Percentiles rank a stretch among this genome's conserved stretches.
Conservation (phyloP, 2,329 filamentous ascomycete species). For the Aspergillus brasiliensis region DNA sequence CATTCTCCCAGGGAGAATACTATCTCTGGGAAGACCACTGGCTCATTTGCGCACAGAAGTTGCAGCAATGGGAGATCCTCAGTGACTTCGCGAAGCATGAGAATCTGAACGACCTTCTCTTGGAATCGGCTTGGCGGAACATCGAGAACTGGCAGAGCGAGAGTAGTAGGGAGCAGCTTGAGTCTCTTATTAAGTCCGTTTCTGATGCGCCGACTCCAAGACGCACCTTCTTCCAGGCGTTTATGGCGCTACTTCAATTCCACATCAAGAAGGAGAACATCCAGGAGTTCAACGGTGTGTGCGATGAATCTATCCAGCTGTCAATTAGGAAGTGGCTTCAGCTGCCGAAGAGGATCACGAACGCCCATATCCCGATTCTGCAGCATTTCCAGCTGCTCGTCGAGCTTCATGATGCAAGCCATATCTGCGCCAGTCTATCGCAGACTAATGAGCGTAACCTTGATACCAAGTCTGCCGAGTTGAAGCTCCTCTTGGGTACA, state of each 20-base stretch:
- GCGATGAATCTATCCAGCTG: conserved; percentile 95
- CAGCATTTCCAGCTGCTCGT: conserved; percentile 98
- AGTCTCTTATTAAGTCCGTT: conserved; percentile 92
- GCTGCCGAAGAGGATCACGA: conserved; percentile 87
- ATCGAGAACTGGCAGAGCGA: conserved; percentile 91
- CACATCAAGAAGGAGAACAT: conserved; percentile 82
- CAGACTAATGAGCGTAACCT: conserved; percentile 82
- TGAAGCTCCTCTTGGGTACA: conserved; percentile 88
- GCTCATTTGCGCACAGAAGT: conserved; percentile 94
- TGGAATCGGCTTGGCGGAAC: conserved; percentile 94
- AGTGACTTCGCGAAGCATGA: conserved; percentile 98
- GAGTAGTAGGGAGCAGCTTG: conserved; percentile 84
- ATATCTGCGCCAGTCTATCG: conserved; percentile 89
- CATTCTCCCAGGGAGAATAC: conserved; percentile 95
- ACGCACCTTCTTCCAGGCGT: conserved; percentile 95
- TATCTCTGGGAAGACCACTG: conserved; percentile 99
- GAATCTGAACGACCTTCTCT: conserved; percentile 92
- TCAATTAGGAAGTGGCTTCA: conserved; percentile 99
- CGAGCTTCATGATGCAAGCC: conserved; percentile 93
- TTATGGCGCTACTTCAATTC: conserved; percentile 93
- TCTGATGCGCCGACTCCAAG: conserved; percentile 96
- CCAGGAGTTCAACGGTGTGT: conserved; percentile 82
- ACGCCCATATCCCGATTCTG: conserved; percentile 89
- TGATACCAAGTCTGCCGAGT: conserved; percentile 90
- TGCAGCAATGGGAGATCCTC: conserved; percentile 98